phyloP scores from a whole-genome alignment of 305 asterid genomes.

The Solanum hybrid region DNA sequence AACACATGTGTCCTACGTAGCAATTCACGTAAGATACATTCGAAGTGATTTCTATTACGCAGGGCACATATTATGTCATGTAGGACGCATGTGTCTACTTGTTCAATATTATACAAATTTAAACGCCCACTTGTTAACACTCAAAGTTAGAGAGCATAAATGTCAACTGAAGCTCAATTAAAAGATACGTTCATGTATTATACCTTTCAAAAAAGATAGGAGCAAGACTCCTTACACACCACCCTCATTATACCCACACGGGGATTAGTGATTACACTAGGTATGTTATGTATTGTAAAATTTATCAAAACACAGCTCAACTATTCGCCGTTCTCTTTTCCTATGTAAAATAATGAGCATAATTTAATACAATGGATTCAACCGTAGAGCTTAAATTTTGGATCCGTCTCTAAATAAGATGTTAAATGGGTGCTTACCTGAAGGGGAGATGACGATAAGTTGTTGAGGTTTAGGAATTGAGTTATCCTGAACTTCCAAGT shows the following conservation, averaged over 20 bases:
- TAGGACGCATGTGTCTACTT: too few species aligned
- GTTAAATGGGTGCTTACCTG: slow-evolving; percentile 13
- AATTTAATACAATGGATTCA: background rate
- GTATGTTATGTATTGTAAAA: background rate
- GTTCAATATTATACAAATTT: background rate
- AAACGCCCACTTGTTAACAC: background rate
- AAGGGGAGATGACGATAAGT: slow-evolving; percentile 74
- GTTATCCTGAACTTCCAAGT: slow-evolving; percentile 71
- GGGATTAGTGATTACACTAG: background rate
- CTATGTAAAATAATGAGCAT: background rate
- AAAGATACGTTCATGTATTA: too few species aligned
- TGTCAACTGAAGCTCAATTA: background rate
- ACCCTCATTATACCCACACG: background rate
- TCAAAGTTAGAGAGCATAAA: background rate
- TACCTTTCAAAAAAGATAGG: too few species aligned
- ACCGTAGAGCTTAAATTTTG: background rate
- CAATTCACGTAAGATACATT: background rate
- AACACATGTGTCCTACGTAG: background rate
- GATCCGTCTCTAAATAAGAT: background rate
- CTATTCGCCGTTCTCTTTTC: background rate
- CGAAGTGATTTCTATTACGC: background rate
- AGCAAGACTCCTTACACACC: background rate
- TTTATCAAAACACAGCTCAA: background rate
- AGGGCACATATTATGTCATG: background rate
- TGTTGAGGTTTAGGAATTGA: slow-evolving; percentile 68